Conservation (phyloP, 345 rosid genomes). For the Stellera chamaejasme region DNA sequence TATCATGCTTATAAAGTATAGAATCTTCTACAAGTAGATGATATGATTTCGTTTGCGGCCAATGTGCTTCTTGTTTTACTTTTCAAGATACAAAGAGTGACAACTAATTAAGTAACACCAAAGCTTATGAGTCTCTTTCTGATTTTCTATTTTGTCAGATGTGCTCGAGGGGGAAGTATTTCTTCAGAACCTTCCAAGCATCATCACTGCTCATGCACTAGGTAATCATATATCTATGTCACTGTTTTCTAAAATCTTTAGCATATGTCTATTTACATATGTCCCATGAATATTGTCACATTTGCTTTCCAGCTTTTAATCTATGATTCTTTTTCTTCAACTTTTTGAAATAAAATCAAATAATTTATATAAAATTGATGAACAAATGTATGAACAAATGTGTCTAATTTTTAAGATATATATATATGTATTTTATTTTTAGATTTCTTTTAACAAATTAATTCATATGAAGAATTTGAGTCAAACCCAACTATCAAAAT, state of each 20-base stretch:
- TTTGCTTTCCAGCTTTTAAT: too few species aligned
- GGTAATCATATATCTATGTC: conserved; percentile 29
- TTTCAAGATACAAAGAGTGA: neutral
- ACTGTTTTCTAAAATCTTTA: neutral
- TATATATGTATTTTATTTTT: too few species aligned
- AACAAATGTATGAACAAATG: neutral
- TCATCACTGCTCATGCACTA: conserved; percentile 78
- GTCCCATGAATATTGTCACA: too few species aligned
- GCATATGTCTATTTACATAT: neutral
- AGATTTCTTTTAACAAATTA: too few species aligned
- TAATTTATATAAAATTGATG: neutral
- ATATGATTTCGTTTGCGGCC: neutral
- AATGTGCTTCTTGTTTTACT: neutral
- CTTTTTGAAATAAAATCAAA: too few species aligned
- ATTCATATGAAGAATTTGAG: too few species aligned
- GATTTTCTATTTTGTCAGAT: conserved; percentile 34
- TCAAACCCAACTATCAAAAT: too few species aligned
- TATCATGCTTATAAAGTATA: neutral
- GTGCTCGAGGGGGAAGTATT: conserved; percentile 94
- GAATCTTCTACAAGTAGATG: neutral
- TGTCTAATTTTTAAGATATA: too few species aligned
- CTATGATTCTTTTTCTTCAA: too few species aligned
- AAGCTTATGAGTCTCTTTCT: conserved; percentile 10
- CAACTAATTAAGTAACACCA: too few species aligned
- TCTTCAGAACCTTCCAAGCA: conserved; percentile 96